Percentiles rank a stretch among this genome's conserved stretches.
phyloP scores from a whole-genome alignment of 352 stramenopile species.

The Pythium rhizo-oryzae region DNA sequence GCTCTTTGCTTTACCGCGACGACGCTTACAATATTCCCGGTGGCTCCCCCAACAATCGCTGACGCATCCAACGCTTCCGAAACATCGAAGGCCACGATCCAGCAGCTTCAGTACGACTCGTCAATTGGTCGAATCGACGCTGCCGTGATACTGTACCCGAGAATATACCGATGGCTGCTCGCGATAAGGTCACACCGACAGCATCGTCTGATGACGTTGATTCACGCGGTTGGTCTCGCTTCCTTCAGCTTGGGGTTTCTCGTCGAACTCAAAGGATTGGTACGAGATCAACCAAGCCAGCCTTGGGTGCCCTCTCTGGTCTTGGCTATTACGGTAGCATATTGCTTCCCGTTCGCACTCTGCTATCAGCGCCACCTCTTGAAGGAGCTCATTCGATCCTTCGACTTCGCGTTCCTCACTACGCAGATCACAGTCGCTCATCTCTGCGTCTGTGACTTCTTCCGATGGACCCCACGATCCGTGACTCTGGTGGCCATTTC shows the following conservation, averaged over 20 bases:
- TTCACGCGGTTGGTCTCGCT: background rate
- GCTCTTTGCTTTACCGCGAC: background rate
- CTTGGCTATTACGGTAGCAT: background rate
- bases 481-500: background rate
- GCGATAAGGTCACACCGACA: background rate
- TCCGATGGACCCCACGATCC: background rate
- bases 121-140: background rate
- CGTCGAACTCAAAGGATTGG: background rate
- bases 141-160: no score
- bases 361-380: background rate
- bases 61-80: background rate
- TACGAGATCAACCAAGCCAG: background rate
- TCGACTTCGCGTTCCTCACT: background rate
- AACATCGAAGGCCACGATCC: background rate
- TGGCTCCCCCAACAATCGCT: background rate
- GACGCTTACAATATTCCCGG: background rate
- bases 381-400: background rate
- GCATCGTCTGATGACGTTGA: background rate
- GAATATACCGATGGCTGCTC: background rate
- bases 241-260: background rate
- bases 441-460: background rate
- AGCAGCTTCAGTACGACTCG: background rate
- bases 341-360: background rate
- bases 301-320: background rate
- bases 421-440: background rate